Evolutionary conservation across 2,329 filamentous ascomycete species (phyloP).

Genomic region (Botrytis hyacinthi): DNA sequence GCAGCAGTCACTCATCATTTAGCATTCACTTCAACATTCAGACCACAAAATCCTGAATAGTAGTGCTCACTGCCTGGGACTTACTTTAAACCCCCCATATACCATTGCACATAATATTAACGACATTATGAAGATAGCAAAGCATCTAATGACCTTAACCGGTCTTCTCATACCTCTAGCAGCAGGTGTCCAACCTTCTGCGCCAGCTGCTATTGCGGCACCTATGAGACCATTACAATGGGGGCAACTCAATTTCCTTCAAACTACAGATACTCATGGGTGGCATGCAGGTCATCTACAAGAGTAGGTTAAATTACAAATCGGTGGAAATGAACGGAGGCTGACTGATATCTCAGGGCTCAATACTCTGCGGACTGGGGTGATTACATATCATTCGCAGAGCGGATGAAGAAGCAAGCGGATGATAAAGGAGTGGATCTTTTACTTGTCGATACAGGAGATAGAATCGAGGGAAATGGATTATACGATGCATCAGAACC

Average conservation of each 20-base stretch:
- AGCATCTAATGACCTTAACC: slow-evolving; percentile 27
- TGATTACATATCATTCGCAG: slow-evolving; percentile 91
- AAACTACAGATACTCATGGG: slow-evolving; percentile 93
- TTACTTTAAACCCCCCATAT: not conserved
- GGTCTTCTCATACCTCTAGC: slow-evolving; percentile 28
- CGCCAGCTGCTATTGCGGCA: slow-evolving; percentile 72
- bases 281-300: slow-evolving; percentile 93
- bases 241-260: slow-evolving; percentile 96
- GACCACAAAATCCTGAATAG: not conserved
- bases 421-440: slow-evolving; percentile 79
- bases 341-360: slow-evolving; percentile 50
- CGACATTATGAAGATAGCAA: slow-evolving; percentile 22
- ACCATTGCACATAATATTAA: not conserved
- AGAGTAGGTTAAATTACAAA: slow-evolving; percentile 56
- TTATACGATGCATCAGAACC: slow-evolving; percentile 87
- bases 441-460: slow-evolving; percentile 92
- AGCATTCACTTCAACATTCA: not conserved
- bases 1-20: not conserved
- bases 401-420: slow-evolving; percentile 75
- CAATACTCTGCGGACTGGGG: slow-evolving; percentile 97
- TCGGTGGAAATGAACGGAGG: not conserved
- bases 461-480: slow-evolving; percentile 90
- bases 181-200: slow-evolving; percentile 69
- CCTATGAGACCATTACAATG: slow-evolving; percentile 82
- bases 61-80: not conserved